Conservation (phyloP, 176 grass and related monocot species). For the Thinopyrum elongatum region DNA sequence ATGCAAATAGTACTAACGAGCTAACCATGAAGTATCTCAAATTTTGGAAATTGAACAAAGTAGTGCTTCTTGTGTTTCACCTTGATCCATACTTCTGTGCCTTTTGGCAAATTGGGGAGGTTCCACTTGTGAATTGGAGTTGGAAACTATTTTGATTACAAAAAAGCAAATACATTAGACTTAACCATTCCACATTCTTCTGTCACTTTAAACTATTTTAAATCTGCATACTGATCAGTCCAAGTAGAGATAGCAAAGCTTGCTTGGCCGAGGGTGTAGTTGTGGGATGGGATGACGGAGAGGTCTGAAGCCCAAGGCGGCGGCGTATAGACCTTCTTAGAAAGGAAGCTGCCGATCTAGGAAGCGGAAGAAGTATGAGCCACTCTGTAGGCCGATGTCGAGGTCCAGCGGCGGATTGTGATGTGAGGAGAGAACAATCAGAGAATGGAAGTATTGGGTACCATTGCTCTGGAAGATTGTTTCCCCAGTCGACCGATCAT, state of each 20-base stretch:
- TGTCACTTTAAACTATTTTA: too few species aligned
- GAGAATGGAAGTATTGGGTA: background rate
- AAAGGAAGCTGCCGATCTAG: constrained; percentile 71
- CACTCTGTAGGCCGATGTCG: background rate
- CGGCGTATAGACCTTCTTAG: constrained; percentile 67
- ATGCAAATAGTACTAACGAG: background rate
- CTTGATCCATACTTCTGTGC: constrained; percentile 99
- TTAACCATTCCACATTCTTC: too few species aligned
- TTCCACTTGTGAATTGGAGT: constrained; percentile 99
- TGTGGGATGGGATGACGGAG: constrained; percentile 51
- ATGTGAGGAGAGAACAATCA: background rate
- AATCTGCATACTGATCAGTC: background rate
- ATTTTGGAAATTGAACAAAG: background rate
- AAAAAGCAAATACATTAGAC: background rate
- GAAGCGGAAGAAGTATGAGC: background rate
- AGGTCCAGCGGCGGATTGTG: background rate
- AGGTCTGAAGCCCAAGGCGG: constrained; percentile 85
- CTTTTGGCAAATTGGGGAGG: constrained; percentile 75
- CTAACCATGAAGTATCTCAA: too few species aligned
- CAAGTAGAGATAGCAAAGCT: constrained; percentile 1
- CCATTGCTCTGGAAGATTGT: background rate
- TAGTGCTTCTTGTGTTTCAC: constrained; percentile 16
- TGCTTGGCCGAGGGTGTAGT: constrained; percentile 73
- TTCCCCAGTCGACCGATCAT: background rate
- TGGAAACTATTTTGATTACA: constrained; percentile 52